Evolutionary conservation across 495 filamentous ascomycete genomes (phyloP).

Genomic region (Xeromyces bisporus): DNA sequence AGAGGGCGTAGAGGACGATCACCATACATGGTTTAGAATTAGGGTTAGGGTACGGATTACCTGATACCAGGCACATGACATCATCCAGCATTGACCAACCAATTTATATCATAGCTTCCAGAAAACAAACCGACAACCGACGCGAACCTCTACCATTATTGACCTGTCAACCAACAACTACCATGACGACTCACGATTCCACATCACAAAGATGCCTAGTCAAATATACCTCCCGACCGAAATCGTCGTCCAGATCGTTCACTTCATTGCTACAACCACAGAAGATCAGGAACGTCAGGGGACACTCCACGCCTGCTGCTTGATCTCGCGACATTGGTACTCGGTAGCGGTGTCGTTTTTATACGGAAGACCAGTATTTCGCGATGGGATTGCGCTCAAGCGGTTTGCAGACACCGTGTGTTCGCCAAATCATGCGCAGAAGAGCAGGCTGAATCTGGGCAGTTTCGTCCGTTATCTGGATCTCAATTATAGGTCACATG

Average conservation of each 20-base stretch:
- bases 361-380: conserved; percentile 34
- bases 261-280: conserved; percentile 11
- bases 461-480: conserved; percentile 39
- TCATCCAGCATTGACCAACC: no score
- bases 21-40: no score
- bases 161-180: no score
- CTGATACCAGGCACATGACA: no score
- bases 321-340: conserved; percentile 51
- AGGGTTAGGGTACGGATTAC: no score
- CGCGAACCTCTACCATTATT: no score
- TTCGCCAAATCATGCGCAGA: conserved; percentile 39
- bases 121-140: no score
- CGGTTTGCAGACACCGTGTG: conserved; percentile 46
- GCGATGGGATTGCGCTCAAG: conserved; percentile 34
- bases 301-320: conserved; percentile 34
- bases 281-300: conserved; percentile 15
- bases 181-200: no score
- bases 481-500: conserved; percentile 43
- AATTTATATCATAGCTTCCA: no score
- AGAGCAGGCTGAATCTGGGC: conserved; percentile 36
- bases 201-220: no score
- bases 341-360: conserved; percentile 34
- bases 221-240: conserved; percentile 28
- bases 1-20: no score
- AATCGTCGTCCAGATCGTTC: conserved; percentile 32